Conservation (phyloP, 179 eudicot genomes). For the Pouteria campechiana region DNA sequence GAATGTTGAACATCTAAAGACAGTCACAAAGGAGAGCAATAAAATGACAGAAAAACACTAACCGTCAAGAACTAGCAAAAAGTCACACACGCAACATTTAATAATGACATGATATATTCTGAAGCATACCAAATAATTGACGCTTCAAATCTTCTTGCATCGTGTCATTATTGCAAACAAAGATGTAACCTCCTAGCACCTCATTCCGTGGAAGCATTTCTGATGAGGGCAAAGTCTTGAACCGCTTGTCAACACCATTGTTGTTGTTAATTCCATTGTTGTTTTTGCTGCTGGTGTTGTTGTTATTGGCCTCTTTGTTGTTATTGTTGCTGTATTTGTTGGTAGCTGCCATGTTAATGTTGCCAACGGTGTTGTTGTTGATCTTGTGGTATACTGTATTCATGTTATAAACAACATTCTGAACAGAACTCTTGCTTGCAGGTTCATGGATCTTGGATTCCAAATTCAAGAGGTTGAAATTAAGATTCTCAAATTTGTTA, state of each 20-base stretch:
- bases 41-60: too few species aligned
- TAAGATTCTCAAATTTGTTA: constrained; percentile 67
- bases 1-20: too few species aligned
- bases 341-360: constrained; percentile 23
- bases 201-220: constrained; percentile 90
- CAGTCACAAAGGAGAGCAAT: too few species aligned
- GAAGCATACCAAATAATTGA: constrained; percentile 87
- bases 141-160: constrained; percentile 93
- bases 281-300: constrained; percentile 14
- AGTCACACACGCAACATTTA: too few species aligned
- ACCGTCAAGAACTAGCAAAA: too few species aligned
- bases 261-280: constrained; percentile 16
- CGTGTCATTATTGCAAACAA: constrained; percentile 96
- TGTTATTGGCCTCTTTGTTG: constrained; percentile 34
- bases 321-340: constrained; percentile 36
- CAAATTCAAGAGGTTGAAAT: constrained; percentile 71
- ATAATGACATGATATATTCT: too few species aligned
- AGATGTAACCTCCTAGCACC: constrained; percentile 97
- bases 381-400: constrained; percentile 57
- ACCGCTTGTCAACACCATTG: constrained; percentile 64
- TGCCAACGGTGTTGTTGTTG: constrained; percentile 30
- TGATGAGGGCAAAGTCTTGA: constrained; percentile 96
- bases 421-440: constrained; percentile 28
- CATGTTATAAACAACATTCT: constrained; percentile 48
- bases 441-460: constrained; percentile 49